Conservation (phyloP, 495 filamentous ascomycete species). For the Lasiosphaeria miniovina region DNA sequence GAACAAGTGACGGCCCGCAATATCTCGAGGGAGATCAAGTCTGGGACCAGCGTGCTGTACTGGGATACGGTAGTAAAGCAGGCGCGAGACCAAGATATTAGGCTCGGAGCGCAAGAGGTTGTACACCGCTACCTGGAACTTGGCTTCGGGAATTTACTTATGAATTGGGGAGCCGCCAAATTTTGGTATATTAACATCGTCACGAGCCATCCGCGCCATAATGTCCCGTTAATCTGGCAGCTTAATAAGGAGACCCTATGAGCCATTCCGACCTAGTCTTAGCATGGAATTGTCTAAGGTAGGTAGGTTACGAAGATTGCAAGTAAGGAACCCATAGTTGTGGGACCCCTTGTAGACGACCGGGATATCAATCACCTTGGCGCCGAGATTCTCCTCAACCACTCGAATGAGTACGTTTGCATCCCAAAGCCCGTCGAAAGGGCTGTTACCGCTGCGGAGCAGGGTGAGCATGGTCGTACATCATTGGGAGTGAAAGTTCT, state of each 20-base stretch:
- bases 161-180: not conserved
- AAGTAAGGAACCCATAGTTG: no score
- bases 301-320: no score
- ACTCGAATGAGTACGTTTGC: no score
- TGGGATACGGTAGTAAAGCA: conserved; percentile 32
- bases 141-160: not conserved
- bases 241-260: not conserved
- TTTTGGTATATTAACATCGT: not conserved
- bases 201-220: not conserved
- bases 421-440: no score
- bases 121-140: not conserved
- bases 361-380: no score
- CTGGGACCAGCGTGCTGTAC: conserved; percentile 17
- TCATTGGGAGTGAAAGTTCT: no score
- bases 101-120: not conserved
- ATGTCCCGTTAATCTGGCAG: not conserved
- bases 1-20: conserved; percentile 28
- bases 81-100: not conserved
- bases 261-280: not conserved
- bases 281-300: not conserved
- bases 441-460: no score
- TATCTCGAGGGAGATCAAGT: conserved; percentile 16
- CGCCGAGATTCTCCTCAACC: no score
- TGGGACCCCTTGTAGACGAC: no score
- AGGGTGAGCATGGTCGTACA: no score